A percentile compares a stretch with the other conserved stretches of the same genome.
These are phyloP conservation scores for Debaryomyces singareniensis DNA, from an alignment of 1,139 yeast genomes.

Conservation along the genomic window DNA sequence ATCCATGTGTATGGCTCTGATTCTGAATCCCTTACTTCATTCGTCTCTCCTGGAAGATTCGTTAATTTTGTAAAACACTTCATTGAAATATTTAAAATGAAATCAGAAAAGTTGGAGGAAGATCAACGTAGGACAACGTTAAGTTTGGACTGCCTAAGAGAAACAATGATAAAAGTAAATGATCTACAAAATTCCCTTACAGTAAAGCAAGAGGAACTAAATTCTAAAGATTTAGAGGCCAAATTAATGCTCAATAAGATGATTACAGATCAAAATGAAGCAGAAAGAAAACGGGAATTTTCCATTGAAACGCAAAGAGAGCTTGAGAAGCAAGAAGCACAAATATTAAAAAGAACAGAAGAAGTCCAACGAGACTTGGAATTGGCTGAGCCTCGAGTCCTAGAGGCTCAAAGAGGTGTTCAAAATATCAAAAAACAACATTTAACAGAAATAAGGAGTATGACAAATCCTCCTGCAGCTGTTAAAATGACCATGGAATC, in stretches of 20 bases:
- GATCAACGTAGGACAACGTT: slow-evolving; percentile 64
- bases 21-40: slow-evolving; percentile 6
- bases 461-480: slow-evolving; percentile 87
- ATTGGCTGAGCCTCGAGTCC: slow-evolving; percentile 76
- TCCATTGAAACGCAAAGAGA: slow-evolving; percentile 73
- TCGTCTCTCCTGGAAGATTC: slow-evolving; percentile 43
- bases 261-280: slow-evolving; percentile 87
- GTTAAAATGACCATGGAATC: slow-evolving; percentile 85
- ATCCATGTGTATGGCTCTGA: slow-evolving; percentile 31
- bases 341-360: slow-evolving; percentile 49
- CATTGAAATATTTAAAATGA: slow-evolving; percentile 30
- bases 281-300: slow-evolving; percentile 85
- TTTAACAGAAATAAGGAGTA: slow-evolving; percentile 79
- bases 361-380: slow-evolving; percentile 60
- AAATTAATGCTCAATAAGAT: slow-evolving; percentile 64
- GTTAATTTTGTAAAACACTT: slow-evolving; percentile 49
- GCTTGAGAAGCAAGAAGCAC: slow-evolving; percentile 59
- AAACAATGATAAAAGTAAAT: slow-evolving; percentile 70
- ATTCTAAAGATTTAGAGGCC: slow-evolving; percentile 62
- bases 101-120: slow-evolving; percentile 50
- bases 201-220: slow-evolving; percentile 44
- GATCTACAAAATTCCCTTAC: slow-evolving; percentile 51
- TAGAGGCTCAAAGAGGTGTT: slow-evolving; percentile 82
- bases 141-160: slow-evolving; percentile 73
- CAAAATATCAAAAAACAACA: slow-evolving; percentile 90